phyloP scores from a whole-genome alignment of 345 rosid genomes.

The Conringia planisiliqua region DNA sequence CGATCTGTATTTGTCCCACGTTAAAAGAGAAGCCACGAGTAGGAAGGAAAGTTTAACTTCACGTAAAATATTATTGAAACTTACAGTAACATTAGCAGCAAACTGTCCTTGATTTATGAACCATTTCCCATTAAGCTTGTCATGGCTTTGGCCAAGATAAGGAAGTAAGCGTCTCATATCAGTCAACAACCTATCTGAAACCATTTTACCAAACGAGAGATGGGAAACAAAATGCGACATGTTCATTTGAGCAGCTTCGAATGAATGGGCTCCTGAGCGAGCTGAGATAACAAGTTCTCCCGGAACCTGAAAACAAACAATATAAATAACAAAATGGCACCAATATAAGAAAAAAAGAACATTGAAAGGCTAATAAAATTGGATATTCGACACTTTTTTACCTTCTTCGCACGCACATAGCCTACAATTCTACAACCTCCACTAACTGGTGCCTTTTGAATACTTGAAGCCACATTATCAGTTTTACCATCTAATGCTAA shows the following conservation, averaged over 20 bases:
- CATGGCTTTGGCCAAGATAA: slow-evolving; percentile 75
- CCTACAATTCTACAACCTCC: slow-evolving; percentile 98
- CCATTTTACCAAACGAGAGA: slow-evolving; percentile 68
- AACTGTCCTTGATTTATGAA: slow-evolving; percentile 65
- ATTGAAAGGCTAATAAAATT: background rate
- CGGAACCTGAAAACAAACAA: slow-evolving; percentile 66
- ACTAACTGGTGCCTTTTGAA: slow-evolving; percentile 54
- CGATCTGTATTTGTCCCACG: slow-evolving; percentile 54
- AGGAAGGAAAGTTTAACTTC: background rate
- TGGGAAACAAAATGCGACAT: slow-evolving; percentile 84
- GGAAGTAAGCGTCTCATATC: slow-evolving; percentile 66
- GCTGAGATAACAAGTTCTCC: slow-evolving; percentile 82
- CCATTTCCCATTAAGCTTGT: slow-evolving; percentile 60
- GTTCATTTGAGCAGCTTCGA: slow-evolving; percentile 83
- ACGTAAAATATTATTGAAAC: slow-evolving; percentile 26
- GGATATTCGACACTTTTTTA: slow-evolving; percentile 21
- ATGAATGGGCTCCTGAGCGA: slow-evolving; percentile 85
- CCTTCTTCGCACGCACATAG: slow-evolving; percentile 89
- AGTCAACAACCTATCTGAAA: slow-evolving; percentile 48
- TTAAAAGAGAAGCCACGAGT: slow-evolving; percentile 6
- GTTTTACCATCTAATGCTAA: slow-evolving; percentile 42
- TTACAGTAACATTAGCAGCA: slow-evolving; percentile 95
- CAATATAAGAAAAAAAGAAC: background rate
- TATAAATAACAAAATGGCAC: background rate
- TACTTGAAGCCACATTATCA: slow-evolving; percentile 32